Evolutionary conservation across 2,329 filamentous ascomycete species (phyloP), one percentile per base, ranked within the genome.

Genomic region (Hypoxylon sp.): DNA sequence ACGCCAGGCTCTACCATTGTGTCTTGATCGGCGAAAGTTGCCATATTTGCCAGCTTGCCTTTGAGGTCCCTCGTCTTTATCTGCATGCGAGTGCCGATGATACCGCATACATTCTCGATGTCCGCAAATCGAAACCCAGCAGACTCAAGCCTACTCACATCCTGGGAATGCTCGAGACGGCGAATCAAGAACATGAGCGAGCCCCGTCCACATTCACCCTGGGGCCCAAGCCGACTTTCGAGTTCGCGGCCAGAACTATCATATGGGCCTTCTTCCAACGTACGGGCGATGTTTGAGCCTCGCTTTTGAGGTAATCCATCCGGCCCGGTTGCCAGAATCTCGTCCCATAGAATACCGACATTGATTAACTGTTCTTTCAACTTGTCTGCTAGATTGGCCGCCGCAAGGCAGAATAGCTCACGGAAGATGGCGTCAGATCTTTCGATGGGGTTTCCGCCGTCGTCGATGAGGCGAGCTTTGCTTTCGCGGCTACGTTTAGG

Each of bases 131-230:
- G 87, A 75, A 89, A 96, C 1, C 93, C 93, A 10, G 85, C 80
- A 1, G 91, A 87, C 65, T 89, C 85, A 13, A 97, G 82, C 26
- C 84, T 84, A 53, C 86, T 83, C 0, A 85, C 82, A 34, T 93
- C 91, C 0, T 83, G 79, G 32, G 81, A 80, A 32, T 78, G 80
- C 32, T 83, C 81, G 1, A 91, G 82, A 44, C 84, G 84, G 10
- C 89, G 90, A 5, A 93, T 89, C 8, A 96, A 84, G 70, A 96
- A 93, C 75, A 97, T 86, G 47, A 96, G 83, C 56, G 94, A 92
- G 0, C 93, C 93, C 62, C 88, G 88, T 3, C 90, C 90, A 37
- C 87, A 84, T 28, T 78, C 74, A 15, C 77, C 70, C 22, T 65
- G 68, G 22, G 66, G 68, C 4, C 68, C 56, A 17, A 65, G 58